Base-by-base conservation (phyloP, 148 eudicot species). In the Rhododendron griersonianum region DNA sequence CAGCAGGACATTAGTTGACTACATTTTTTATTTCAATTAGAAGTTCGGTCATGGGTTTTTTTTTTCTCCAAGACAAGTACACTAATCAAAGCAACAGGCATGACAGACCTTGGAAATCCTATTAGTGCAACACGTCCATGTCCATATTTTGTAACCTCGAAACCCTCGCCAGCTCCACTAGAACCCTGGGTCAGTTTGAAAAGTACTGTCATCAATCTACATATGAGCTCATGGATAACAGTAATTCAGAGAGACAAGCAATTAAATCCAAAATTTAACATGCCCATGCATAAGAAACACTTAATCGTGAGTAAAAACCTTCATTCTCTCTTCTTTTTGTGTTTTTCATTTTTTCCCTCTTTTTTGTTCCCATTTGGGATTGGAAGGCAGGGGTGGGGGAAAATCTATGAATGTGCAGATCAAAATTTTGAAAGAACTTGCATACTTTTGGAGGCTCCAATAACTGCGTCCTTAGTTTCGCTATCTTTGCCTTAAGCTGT, bases 401-500 rank as follows among this genome's bases (percentile, higher is more conserved):
- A 14, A 78, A 13, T 41, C 47, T 41, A 79, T 41, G 61, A 50
- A 59, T 28, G 63, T 86, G 65, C 63, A 78, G 50, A 61, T 80
- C 21, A 39, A 67, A 51, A 67, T 85, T 85, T 59, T 4, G 28
- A 28, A 80, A 48, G n/a, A 69, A 74, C n/a, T 78, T 86, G 78
- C 95, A 82, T 94, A 95, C 99, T 89, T 98, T 98, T 19, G 99
- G 98, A 87, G 99, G 99, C 93, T 98, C 99, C 91, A 98, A 88
- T 30, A 98, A 80, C 73, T 98, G 99, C n/a, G 99, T 98, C 92
- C 99, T 92, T 76, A 98, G 93, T 90, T 95, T 98, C 83, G 99
- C 99, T 76, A 98, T 95, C 92, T 98, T 98, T 61, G 99, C 99
- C 93, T 98, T 98, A 78, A 98, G 96, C 93, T 98, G 99, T 88